Evolutionary conservation across 345 rosid genomes (phyloP).

Genomic region (Combretum micranthum): DNA sequence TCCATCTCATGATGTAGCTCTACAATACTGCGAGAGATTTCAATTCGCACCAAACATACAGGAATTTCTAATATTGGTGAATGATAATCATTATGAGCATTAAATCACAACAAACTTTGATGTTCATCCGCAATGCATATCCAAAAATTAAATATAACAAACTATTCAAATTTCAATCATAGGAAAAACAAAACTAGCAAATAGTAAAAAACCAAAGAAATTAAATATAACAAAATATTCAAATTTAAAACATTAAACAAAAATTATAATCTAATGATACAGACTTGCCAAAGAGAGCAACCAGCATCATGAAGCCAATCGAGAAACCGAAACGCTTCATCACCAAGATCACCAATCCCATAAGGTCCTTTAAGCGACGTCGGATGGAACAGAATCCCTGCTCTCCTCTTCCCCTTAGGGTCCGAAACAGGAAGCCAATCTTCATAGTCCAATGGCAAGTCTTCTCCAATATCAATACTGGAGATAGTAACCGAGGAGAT

Average conservation of each 20-base stretch:
- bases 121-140: too few relatives aligned
- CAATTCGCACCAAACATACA: neutral
- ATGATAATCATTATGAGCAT: too few relatives aligned
- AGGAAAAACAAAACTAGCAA: too few relatives aligned
- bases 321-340: constrained; percentile 62
- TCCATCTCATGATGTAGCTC: too few relatives aligned
- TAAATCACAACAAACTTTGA: neutral
- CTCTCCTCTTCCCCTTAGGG: constrained; percentile 44
- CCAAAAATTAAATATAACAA: too few relatives aligned
- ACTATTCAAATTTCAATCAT: too few relatives aligned
- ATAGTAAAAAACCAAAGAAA: too few relatives aligned
- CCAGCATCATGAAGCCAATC: constrained; percentile 88
- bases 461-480: constrained; percentile 41
- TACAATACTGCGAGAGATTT: neutral
- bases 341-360: constrained; percentile 89
- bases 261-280: too few relatives aligned
- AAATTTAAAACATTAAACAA: too few relatives aligned
- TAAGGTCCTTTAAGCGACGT: constrained; percentile 74
- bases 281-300: constrained; percentile 92
- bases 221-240: too few relatives aligned
- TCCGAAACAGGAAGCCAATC: constrained; percentile 47
- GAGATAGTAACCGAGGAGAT: constrained; percentile 13
- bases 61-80: too few relatives aligned
- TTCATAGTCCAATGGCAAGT: constrained; percentile 54
- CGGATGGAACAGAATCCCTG: constrained; percentile 88